Conservation (phyloP, 2,329 filamentous ascomycete genomes). For the Cladosporium sp. region DNA sequence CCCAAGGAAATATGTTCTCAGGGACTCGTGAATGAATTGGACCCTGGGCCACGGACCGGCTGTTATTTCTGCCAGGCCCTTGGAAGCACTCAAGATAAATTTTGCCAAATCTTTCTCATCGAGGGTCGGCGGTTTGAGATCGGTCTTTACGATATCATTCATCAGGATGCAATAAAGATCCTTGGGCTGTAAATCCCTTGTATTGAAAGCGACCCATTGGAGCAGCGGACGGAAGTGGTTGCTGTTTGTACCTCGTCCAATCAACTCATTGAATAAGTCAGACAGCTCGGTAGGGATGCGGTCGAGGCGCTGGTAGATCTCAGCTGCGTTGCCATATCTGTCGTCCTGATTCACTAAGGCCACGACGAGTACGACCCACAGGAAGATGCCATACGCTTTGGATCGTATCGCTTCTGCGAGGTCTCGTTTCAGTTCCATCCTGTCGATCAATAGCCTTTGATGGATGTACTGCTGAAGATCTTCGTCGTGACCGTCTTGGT, state of each 20-base stretch:
- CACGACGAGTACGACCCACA: background rate
- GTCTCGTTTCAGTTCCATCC: background rate
- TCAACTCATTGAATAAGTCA: background rate
- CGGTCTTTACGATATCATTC: background rate
- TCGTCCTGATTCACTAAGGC: background rate
- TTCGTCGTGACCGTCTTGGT: background rate
- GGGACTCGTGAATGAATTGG: background rate
- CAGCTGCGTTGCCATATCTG: background rate
- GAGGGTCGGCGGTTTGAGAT: background rate
- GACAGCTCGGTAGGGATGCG: background rate
- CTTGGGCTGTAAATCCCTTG: too few species aligned
- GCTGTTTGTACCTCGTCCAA: background rate
- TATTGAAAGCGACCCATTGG: background rate
- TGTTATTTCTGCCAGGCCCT: background rate
- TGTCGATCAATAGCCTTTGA: background rate
- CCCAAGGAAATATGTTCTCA: background rate
- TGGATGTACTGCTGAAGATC: background rate
- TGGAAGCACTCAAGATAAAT: background rate
- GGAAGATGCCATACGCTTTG: background rate
- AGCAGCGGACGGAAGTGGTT: background rate
- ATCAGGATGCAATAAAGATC: background rate
- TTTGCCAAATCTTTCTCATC: background rate
- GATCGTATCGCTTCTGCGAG: background rate
- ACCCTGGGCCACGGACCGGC: background rate
- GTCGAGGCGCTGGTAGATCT: background rate